Percentiles rank a stretch among this genome's conserved stretches.
phyloP scores from a whole-genome alignment of 140 eudicot species.

The Senecio squalidus region DNA sequence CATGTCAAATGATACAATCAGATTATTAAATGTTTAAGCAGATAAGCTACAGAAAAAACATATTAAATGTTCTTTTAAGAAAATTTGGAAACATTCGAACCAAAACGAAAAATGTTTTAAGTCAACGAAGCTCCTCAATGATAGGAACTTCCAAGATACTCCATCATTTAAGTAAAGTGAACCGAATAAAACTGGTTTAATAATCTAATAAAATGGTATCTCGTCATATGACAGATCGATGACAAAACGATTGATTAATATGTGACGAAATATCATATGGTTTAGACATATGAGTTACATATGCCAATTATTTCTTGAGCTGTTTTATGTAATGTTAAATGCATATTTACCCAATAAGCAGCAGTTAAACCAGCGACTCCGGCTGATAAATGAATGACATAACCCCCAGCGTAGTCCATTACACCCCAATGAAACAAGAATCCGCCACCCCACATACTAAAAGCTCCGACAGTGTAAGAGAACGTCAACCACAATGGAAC shows the following conservation, averaged over 20 bases:
- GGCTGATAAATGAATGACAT: slow-evolving; percentile 74
- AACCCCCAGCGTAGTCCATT: slow-evolving; percentile 75
- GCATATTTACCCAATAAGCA: slow-evolving; percentile 63
- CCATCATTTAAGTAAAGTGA: background rate
- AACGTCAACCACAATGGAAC: slow-evolving; percentile 71
- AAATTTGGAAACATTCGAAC: too few relatives aligned
- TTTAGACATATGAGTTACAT: too few relatives aligned
- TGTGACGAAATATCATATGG: too few relatives aligned
- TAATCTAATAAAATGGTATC: background rate
- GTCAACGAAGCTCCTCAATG: background rate
- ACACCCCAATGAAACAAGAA: slow-evolving; percentile 77
- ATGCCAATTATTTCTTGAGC: background rate
- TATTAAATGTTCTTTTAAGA: too few relatives aligned
- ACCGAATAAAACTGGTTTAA: background rate
- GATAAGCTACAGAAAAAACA: too few relatives aligned
- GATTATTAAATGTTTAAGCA: too few relatives aligned
- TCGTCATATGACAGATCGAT: too few relatives aligned
- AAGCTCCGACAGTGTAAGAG: slow-evolving; percentile 70
- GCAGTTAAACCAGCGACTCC: slow-evolving; percentile 81
- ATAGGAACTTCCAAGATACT: background rate
- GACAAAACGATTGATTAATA: too few relatives aligned
- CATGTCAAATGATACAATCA: too few relatives aligned
- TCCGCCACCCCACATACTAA: slow-evolving; percentile 76
- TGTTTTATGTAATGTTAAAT: background rate
- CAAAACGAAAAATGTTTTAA: background rate